These are phyloP conservation scores for Cutaneotrichosporon cutaneum DNA, from an alignment of 1,284 basidiomycete species.

Conservation along the genomic window DNA sequence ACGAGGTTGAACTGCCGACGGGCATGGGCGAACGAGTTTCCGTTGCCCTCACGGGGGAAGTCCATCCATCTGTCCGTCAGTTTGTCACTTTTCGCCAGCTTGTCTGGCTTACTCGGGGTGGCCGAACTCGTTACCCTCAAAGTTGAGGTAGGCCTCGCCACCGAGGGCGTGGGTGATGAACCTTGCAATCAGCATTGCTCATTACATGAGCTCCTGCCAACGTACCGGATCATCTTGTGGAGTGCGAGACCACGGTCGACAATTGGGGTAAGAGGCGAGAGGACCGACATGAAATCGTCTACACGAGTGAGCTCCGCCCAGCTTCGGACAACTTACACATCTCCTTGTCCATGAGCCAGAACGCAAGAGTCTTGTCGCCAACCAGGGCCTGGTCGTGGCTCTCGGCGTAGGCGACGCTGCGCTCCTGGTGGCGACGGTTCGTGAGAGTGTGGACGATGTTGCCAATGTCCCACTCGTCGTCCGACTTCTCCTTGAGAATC, in stretches of 20 bases:
- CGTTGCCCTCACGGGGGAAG: slow-evolving; percentile 93
- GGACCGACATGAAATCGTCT: slow-evolving; percentile 95
- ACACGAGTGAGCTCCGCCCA: slow-evolving; percentile 8
- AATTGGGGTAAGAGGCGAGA: slow-evolving; percentile 78
- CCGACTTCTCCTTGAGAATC: slow-evolving; percentile 84
- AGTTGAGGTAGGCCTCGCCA: slow-evolving; percentile 96
- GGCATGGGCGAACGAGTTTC: slow-evolving; percentile 92
- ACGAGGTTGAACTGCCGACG: slow-evolving; percentile 93
- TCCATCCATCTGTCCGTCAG: slow-evolving; percentile 77
- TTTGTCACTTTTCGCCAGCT: background rate
- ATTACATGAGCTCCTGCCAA: slow-evolving; percentile 47
- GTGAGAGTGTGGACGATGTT: slow-evolving; percentile 86
- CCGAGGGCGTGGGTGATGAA: slow-evolving; percentile 87
- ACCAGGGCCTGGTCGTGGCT: slow-evolving; percentile 97
- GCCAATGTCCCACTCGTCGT: slow-evolving; percentile 85
- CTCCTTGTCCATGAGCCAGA: slow-evolving; percentile 99
- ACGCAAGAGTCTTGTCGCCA: slow-evolving; percentile 95
- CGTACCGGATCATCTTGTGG: slow-evolving; percentile 94
- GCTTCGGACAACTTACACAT: slow-evolving; percentile 71
- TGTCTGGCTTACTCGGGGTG: slow-evolving; percentile 74
- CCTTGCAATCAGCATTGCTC: slow-evolving; percentile 55
- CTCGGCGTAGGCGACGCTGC: slow-evolving; percentile 91
- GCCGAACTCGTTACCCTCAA: slow-evolving; percentile 97
- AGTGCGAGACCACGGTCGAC: slow-evolving; percentile 86
- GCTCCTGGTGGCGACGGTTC: slow-evolving; percentile 85